phyloP scores from a whole-genome alignment of 1,284 basidiomycete genomes.

The Coniferiporia weirii region DNA sequence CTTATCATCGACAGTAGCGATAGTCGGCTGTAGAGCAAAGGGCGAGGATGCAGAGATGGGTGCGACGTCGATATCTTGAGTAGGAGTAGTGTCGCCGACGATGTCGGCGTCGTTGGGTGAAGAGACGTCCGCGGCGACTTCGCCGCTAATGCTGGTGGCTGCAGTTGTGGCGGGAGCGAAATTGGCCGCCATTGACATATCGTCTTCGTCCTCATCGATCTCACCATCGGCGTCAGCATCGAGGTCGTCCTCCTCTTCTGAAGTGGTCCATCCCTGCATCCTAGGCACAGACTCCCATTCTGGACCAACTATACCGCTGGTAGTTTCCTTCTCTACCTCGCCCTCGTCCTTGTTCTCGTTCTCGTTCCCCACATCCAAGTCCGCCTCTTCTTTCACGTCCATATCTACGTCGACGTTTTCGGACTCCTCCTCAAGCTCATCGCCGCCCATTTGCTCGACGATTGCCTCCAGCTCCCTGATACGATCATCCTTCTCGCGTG shows the following conservation, averaged over 20 bases:
- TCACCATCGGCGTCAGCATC: not conserved
- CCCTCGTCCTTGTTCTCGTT: not conserved
- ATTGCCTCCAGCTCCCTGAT: conserved; percentile 7
- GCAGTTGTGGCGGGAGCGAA: not conserved
- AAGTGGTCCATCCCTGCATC: not conserved
- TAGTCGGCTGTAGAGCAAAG: not conserved
- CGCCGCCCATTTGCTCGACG: conserved; percentile 4
- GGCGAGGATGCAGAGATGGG: not conserved
- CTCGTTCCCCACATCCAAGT: not conserved
- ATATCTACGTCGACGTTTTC: conserved; percentile 1
- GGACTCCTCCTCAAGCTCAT: not conserved
- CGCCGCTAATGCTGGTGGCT: not conserved
- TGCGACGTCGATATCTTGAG: not conserved
- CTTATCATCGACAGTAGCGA: not conserved
- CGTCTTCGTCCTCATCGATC: not conserved
- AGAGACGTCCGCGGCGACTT: too few relatives aligned
- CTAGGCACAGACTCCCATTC: not conserved
- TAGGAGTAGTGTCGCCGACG: not conserved
- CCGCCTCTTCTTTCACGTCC: too few relatives aligned
- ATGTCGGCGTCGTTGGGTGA: not conserved
- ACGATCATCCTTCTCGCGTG: not conserved
- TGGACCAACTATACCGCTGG: not conserved
- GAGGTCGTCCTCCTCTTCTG: not conserved
- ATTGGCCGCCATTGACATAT: not conserved
- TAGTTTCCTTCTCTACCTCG: not conserved